Conservation (phyloP, 2,329 filamentous ascomycete genomes). For the Purpureocillium takamizusanense region DNA sequence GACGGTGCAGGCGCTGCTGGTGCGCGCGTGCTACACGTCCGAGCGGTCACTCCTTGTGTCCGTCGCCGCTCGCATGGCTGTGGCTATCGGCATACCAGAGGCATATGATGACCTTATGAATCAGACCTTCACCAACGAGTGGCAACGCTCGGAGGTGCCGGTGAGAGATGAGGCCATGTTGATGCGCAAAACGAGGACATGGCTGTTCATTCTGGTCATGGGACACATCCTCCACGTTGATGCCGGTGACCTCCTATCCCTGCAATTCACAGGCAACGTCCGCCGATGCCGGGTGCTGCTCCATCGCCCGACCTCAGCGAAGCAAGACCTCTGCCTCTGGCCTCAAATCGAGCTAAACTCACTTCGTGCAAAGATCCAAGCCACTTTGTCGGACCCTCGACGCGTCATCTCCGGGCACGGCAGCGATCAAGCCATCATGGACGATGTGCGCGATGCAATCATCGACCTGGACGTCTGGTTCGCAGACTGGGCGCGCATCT, state of each 20-base stretch:
- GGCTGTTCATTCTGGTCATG: conserved; percentile 43
- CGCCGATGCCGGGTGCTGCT: conserved; percentile 36
- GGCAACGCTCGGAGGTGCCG: background rate
- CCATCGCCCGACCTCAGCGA: conserved; percentile 29
- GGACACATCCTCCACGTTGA: conserved; percentile 39
- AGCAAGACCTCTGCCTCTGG: conserved; percentile 40
- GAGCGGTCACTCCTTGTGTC: conserved; percentile 41
- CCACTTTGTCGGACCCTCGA: conserved; percentile 17
- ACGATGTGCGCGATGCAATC: conserved; percentile 32
- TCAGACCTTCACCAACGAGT: conserved; percentile 2
- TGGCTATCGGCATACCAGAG: conserved; percentile 35
- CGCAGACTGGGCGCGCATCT: conserved; percentile 23
- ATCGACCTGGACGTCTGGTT: conserved; percentile 41
- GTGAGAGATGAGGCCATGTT: conserved; percentile 17
- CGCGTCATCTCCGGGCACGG: conserved; percentile 4
- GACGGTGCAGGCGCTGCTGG: conserved; percentile 40
- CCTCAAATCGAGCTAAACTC: conserved; percentile 37
- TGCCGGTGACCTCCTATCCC: conserved; percentile 15
- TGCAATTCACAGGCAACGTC: conserved; percentile 30
- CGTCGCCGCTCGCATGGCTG: conserved; percentile 39
- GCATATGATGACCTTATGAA: conserved; percentile 29
- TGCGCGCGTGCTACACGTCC: conserved; percentile 42
- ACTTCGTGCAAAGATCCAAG: conserved; percentile 24
- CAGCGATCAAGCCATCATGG: conserved; percentile 24
- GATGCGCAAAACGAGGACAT: conserved; percentile 35